Conservation (phyloP, 140 eudicot species). For the Bidens hawaiensis region DNA sequence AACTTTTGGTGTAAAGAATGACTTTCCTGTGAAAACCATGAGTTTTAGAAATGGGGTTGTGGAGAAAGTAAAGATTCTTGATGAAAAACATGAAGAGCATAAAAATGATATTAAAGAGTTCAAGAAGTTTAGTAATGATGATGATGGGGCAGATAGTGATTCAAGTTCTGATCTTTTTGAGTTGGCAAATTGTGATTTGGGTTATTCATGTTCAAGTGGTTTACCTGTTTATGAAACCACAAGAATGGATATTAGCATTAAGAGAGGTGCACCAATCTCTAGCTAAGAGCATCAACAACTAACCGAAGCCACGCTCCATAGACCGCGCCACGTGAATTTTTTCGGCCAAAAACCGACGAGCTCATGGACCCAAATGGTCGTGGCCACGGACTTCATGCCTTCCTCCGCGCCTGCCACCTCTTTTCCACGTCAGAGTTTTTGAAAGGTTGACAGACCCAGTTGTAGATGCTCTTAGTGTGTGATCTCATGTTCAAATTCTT, state of each 20-base stretch:
- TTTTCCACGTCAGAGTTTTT: too few relatives aligned
- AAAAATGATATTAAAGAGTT: constrained; percentile 24
- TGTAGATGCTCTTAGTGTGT: too few relatives aligned
- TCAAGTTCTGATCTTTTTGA: constrained; percentile 98
- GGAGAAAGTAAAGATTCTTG: constrained; percentile 26
- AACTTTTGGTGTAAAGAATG: constrained; percentile 26
- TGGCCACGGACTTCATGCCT: too few relatives aligned
- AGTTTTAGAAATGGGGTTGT: constrained; percentile 24
- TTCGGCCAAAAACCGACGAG: too few relatives aligned
- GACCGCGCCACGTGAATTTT: too few relatives aligned
- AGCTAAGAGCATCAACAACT: too few relatives aligned
- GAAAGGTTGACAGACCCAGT: too few relatives aligned
- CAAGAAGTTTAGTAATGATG: constrained; percentile 37
- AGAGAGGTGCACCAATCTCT: constrained; percentile 52
- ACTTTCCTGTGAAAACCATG: constrained; percentile 12
- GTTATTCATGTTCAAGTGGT: constrained; percentile 57
- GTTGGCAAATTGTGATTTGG: constrained; percentile 61
- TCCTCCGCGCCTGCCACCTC: too few relatives aligned
- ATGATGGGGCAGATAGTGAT: constrained; percentile 81
- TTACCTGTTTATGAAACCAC: constrained; percentile 84
- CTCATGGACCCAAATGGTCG: too few relatives aligned
- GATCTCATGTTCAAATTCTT: constrained; percentile 14
- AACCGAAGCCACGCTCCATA: too few relatives aligned
- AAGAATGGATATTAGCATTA: constrained; percentile 49
- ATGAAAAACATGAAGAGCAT: constrained; percentile 20